These are phyloP conservation scores for Oryza officinalis DNA, from an alignment of 176 grass and related monocot species.

Conservation along the genomic window DNA sequence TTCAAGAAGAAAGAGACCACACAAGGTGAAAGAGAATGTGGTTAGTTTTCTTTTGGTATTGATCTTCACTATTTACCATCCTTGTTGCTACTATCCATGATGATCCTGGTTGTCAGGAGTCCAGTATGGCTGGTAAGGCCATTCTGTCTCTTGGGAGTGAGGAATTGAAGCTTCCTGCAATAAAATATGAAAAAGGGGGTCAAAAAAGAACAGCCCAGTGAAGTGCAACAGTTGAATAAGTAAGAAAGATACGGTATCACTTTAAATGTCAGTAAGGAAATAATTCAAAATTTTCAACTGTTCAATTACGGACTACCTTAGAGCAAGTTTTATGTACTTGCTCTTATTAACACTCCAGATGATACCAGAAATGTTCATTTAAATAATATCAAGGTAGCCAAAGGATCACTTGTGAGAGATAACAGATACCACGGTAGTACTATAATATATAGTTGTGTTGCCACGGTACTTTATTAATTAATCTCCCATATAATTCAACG, in stretches of 20 bases:
- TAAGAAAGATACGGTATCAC: constrained; percentile 16
- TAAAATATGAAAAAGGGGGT: constrained; percentile 38
- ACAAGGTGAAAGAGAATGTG: constrained; percentile 44
- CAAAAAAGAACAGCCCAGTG: constrained; percentile 47
- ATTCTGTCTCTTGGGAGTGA: constrained; percentile 98
- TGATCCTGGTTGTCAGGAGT: constrained; percentile 94
- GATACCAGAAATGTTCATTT: not conserved
- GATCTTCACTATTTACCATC: constrained; percentile 42
- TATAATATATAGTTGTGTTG: not conserved
- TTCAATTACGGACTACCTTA: not conserved
- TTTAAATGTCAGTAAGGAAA: constrained; percentile 16
- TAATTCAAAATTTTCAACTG: not conserved
- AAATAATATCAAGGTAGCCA: not conserved
- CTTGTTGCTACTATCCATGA: constrained; percentile 85
- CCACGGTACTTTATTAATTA: not conserved
- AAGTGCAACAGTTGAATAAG: constrained; percentile 32
- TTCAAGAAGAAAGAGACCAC: constrained; percentile 48
- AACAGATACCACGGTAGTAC: not conserved
- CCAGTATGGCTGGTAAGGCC: constrained; percentile 82
- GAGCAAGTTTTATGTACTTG: no score
- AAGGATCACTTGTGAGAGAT: not conserved
- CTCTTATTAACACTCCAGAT: constrained; percentile 4
- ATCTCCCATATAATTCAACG: not conserved
- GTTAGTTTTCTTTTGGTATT: constrained; percentile 52
- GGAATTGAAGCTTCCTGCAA: constrained; percentile 82